Base-by-base conservation (phyloP, 495 filamentous ascomycete species). In the Lineolata rhizophorae region DNA sequence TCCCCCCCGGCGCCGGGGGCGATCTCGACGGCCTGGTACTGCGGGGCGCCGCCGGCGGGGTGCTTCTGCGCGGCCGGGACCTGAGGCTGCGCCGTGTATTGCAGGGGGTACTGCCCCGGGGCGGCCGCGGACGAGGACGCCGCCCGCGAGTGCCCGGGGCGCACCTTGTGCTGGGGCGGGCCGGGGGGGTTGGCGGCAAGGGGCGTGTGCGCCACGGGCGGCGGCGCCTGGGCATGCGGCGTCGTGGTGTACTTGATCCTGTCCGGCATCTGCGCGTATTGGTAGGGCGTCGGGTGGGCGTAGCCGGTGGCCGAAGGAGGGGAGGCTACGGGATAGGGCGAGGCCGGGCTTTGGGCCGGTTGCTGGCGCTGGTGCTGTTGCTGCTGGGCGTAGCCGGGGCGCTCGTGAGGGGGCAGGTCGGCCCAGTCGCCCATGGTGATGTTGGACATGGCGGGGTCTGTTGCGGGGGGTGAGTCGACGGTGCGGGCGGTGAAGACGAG, bases 321-420 rank as follows among this genome's bases (percentile, higher is more conserved):
- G n/a, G n/a, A n/a, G n/a, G n/a, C n/a, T n/a, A n/a, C n/a, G 22
- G 22, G 22, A n/a, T 25, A 6, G 22, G 22, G 6, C 22, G 22
- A 6, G 22, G 22, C 6, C 6, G 22, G 22, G 22, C 22, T 25
- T 25, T 25, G 22, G 22, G 22, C 22, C 6, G 22, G n/a, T 25
- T 25, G 22, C 22, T 25, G 22, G 6, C n/a, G 22, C 22, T 25
- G 22, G 35, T 14, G 9, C 35, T 29, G 13, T 28, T 31, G 18
- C 31, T 4, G 38, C 3, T n/a, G 19, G 10, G 47, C 31, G 37
- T 47, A 52, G 4, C 39, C 43, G 3, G 51, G 51, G 3, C 51
- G 38, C 26, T 54, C 44, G 27, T 52, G 36, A 14, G 51, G 49
- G 10, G 51, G 51, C 8, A 52, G 39, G 29, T 52, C 49, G 14